Base-by-base conservation (phyloP, 768 basidiomycete genomes). In the Fomitopsis serialis region DNA sequence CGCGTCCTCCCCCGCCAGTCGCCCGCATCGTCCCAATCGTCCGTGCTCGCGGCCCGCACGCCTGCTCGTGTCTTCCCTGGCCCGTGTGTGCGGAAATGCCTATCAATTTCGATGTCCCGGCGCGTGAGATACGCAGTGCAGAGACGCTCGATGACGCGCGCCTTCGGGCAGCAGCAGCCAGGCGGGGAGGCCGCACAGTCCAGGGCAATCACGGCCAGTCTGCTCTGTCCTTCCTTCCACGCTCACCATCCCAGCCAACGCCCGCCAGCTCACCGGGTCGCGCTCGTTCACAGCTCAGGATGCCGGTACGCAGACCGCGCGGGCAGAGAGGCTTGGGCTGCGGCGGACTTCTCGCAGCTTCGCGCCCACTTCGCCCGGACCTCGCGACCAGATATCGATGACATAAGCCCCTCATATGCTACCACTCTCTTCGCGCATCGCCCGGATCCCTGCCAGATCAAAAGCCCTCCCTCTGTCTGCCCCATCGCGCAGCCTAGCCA, bases 391-490 rank as follows among this genome's bases (percentile, higher is more conserved):
- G 8, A 40, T 15, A 40, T 47, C 19, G 52, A 25, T 53, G 44
- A 53, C 52, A 53, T 53, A 53, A 50, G 43, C 44, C 12, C 25
- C 25, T 3, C 22, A 48, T n/a, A 52, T 45, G 45, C 48, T 42
- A 1, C 42, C 35, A 15, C 44, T n/a, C 36, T 36, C 17, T 25
- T 23, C 19, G 42, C 52, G 47, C 42, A 37, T 36, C n/a, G 17
- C 35, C 8, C 52, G 42, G 52, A 24, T 24, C 22, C 4, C 3
- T 19, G 27, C 35, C 37, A 37, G 29, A 40, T 53, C 45, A 23
- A 21, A 48, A 47, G 19, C 51, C 22, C 29, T 46, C 48, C 13
- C 21, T 32, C 22, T 40, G 29, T 43, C 19, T 17, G 35, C 29
- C 45, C 42, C 27, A 42, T 55, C 53, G 13, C 36, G 25, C 54